A percentile compares a stretch with the other conserved stretches of the same genome.
Conservation (phyloP, 148 eudicot genomes). For the Rhododendron ferrugineum region DNA sequence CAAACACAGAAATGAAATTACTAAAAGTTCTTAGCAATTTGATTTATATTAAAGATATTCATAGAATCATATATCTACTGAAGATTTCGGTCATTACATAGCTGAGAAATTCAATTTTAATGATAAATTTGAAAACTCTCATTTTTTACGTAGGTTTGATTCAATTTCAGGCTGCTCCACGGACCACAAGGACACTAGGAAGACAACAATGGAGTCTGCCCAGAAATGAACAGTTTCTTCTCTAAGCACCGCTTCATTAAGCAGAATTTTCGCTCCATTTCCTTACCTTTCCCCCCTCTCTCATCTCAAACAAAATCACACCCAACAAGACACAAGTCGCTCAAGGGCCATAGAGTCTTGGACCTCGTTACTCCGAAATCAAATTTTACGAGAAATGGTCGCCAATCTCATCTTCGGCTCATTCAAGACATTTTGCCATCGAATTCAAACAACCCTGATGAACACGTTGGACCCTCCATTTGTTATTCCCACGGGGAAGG, state of each 20-base stretch:
- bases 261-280: background rate
- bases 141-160: background rate
- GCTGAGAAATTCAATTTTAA: too few species aligned
- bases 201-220: background rate
- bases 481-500: background rate
- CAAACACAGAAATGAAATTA: too few species aligned
- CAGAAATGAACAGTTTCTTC: background rate
- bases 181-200: too few species aligned
- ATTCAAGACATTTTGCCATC: background rate
- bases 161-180: background rate
- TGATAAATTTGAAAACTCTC: too few species aligned
- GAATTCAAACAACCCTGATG: background rate
- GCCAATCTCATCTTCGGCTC: background rate
- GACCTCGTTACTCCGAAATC: background rate
- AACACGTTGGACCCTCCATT: background rate
- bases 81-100: too few species aligned
- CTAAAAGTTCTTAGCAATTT: too few species aligned
- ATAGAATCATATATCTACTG: too few species aligned
- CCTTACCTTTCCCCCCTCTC: background rate
- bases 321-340: background rate
- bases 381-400: background rate
- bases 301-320: background rate
- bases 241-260: background rate
- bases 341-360: background rate
- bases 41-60: too few species aligned